phyloP scores from a whole-genome alignment of 2,329 filamentous ascomycete species.

The Didymella pinodella region DNA sequence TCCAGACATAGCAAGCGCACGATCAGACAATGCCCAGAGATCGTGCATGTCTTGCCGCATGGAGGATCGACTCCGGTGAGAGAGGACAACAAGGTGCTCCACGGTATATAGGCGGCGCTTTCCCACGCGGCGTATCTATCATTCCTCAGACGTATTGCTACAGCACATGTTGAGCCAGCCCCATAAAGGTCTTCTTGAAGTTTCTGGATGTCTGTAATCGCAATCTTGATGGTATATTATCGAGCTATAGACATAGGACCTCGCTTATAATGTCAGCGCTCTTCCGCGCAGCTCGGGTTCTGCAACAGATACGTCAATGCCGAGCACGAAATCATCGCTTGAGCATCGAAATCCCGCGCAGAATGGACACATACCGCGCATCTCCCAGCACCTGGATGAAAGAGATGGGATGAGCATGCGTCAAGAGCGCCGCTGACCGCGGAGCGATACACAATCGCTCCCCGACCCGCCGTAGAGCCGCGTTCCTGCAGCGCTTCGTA shows the following conservation, averaged over 20 bases:
- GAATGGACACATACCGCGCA: neutral
- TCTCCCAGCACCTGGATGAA: neutral
- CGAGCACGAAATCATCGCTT: neutral
- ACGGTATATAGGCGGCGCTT: slow-evolving; percentile 8
- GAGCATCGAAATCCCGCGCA: neutral
- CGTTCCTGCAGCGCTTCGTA: slow-evolving; percentile 19
- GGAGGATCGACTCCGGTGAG: neutral
- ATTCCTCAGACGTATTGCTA: no score
- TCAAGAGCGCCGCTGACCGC: slow-evolving; percentile 6
- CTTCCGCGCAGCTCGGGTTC: neutral
- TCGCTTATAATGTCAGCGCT: neutral
- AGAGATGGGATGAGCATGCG: slow-evolving; percentile 3
- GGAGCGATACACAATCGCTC: slow-evolving; percentile 16
- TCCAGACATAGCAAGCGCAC: neutral
- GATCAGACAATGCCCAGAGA: slow-evolving; percentile 14
- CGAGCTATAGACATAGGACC: neutral
- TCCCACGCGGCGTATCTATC: neutral
- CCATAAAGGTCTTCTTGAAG: no score
- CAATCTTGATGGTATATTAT: neutral
- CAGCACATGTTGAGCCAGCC: neutral
- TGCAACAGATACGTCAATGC: neutral
- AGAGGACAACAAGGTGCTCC: slow-evolving; percentile 21
- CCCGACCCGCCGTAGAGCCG: slow-evolving; percentile 11
- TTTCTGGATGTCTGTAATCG: neutral
- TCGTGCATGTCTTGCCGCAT: slow-evolving; percentile 8